Base-by-base conservation (phyloP, 306 rosid genomes). In the Vigna unguiculata region DNA sequence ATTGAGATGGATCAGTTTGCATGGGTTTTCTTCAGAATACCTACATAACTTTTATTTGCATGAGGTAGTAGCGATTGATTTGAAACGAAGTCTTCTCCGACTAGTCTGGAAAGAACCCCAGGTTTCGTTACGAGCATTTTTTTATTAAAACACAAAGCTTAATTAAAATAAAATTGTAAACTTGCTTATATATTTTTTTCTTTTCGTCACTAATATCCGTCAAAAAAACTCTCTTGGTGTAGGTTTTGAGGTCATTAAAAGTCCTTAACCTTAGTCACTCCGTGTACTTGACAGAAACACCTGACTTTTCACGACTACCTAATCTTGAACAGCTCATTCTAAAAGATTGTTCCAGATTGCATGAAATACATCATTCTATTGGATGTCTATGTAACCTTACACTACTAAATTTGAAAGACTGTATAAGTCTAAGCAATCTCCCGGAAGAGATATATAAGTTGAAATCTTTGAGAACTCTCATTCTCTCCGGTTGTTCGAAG, bases 1-100 rank as follows among this genome's bases (percentile, higher is more conserved):
- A 7, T 6, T 85, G 4, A 82, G 64, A 17, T 85, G 83, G 86
- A 1, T 85, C 4, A 63, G 20, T 74, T 81, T 83, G 81, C 76
- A 74, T 19, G 84, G 83, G 21, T 82, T 48, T 54, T 83, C 81
- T 16, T 65, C 71, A 32, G 55, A 63, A 45, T 64, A 3, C 43
- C 28, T 45, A 9, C 90, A 86, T 10, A n/a, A 70, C 25, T 70
- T 81, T 15, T 3, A 28, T 24, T 22, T 41, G 16, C 4, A 43
- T 2, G 0, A 2, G 10, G 48, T 43, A 11, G 2, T 43, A 10
- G 48, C 15, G 0, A 9, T 43, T 43, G 15, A 10, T 9, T 12
- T 43, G 1, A 43, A 43, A 43, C 9, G 2, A 0, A 86, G 86
- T 83, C 58, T 55, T 1, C 82, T 88, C 13, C 45, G 0, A 51